Conservation (phyloP, 2,329 filamentous ascomycete species). For the Macrophomina tecta region DNA sequence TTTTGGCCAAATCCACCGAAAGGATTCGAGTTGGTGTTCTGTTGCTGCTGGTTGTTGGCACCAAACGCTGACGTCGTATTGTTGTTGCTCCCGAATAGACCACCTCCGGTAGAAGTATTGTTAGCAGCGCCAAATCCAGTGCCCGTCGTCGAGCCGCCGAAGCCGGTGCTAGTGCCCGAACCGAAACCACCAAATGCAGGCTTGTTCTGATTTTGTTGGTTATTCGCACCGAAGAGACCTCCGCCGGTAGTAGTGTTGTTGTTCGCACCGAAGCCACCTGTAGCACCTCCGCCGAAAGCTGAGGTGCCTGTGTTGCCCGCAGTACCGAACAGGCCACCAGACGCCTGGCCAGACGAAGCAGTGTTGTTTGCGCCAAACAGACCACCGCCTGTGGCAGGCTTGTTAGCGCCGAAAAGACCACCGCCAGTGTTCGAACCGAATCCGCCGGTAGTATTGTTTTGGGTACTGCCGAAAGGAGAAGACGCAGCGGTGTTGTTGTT, state of each 20-base stretch:
- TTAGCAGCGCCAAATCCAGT: slow-evolving; percentile 40
- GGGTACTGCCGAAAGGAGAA: slow-evolving; percentile 29
- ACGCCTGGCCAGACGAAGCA: slow-evolving; percentile 34
- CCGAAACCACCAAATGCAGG: slow-evolving; percentile 34
- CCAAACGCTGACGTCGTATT: slow-evolving; percentile 22
- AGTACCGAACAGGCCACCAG: slow-evolving; percentile 42
- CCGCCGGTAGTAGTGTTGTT: slow-evolving; percentile 34
- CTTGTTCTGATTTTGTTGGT: slow-evolving; percentile 32
- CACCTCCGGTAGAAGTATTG: slow-evolving; percentile 35
- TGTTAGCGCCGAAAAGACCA: slow-evolving; percentile 39
- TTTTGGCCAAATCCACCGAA: slow-evolving; percentile 38
- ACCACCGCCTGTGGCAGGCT: slow-evolving; percentile 35
- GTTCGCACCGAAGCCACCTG: slow-evolving; percentile 48
- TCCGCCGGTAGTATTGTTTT: slow-evolving; percentile 35
- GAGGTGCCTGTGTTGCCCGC: slow-evolving; percentile 27
- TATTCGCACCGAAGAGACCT: slow-evolving; percentile 29
- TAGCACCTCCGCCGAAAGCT: slow-evolving; percentile 34
- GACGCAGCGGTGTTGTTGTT: slow-evolving; percentile 42
- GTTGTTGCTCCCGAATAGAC: slow-evolving; percentile 37
- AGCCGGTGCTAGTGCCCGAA: slow-evolving; percentile 32
- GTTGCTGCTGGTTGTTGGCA: slow-evolving; percentile 30
- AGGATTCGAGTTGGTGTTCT: slow-evolving; percentile 29
- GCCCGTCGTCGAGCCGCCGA: slow-evolving; percentile 38
- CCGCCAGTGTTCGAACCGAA: slow-evolving; percentile 40
- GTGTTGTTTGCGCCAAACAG: slow-evolving; percentile 35